A percentile compares a stretch with the other conserved stretches of the same genome.
Evolutionary conservation across 768 basidiomycete genomes (phyloP).

Genomic region (Psilocybe subaeruginosa): DNA sequence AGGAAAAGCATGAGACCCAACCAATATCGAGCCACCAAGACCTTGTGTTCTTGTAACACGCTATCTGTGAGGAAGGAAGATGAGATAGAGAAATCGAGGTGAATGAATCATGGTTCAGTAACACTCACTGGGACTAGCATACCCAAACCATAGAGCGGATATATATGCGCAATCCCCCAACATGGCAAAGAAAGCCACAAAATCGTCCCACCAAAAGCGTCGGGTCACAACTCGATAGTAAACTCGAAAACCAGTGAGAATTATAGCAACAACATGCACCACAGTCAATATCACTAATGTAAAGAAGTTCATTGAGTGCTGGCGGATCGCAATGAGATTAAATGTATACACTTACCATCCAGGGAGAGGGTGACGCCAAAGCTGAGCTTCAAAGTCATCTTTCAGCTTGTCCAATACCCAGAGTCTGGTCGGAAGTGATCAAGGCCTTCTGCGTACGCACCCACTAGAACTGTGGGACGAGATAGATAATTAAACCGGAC

Average conservation of each 20-base stretch:
- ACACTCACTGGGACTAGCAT: conserved; percentile 3
- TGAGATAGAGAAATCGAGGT: background rate
- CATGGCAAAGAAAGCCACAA: conserved; percentile 17
- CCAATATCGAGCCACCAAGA: conserved; percentile 13
- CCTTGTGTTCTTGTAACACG: conserved; percentile 9
- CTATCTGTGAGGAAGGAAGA: conserved; percentile 3
- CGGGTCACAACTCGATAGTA: conserved; percentile 17
- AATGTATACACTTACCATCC: background rate
- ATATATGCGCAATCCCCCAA: conserved; percentile 18
- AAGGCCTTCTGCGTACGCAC: too few species aligned
- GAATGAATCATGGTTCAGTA: background rate
- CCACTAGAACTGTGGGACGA: background rate
- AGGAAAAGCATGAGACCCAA: conserved; percentile 13
- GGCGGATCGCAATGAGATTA: too few species aligned
- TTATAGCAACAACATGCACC: conserved; percentile 18
- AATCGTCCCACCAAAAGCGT: conserved; percentile 27
- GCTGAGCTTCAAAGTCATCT: conserved; percentile 10
- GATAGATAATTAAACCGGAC: background rate
- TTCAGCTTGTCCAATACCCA: background rate
- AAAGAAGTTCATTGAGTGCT: background rate
- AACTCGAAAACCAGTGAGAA: conserved; percentile 18
- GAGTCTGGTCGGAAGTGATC: background rate
- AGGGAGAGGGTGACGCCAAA: conserved; percentile 8
- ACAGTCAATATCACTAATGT: conserved; percentile 11
- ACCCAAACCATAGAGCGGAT: conserved; percentile 17